Conservation (phyloP, 2,329 filamentous ascomycete species). For the Orbilia javanica region DNA sequence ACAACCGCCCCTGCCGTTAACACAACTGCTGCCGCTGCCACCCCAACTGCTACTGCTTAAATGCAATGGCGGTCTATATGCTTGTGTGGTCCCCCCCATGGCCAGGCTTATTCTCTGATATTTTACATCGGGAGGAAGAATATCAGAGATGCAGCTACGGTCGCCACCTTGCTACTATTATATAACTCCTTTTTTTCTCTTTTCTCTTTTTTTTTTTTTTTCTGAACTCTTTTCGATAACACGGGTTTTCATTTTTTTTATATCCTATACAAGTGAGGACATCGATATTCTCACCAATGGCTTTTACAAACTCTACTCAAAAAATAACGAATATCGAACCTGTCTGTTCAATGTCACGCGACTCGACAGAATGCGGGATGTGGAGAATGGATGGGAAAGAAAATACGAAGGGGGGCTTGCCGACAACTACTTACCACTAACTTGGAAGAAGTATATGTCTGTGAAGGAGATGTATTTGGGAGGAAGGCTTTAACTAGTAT, state of each 20-base stretch:
- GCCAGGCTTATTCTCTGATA: constrained; percentile 4
- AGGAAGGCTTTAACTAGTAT: constrained; percentile 58
- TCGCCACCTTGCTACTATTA: neutral
- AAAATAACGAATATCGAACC: constrained; percentile 53
- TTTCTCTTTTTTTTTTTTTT: constrained; percentile 41
- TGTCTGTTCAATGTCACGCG: constrained; percentile 55
- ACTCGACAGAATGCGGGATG: constrained; percentile 11
- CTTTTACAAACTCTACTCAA: constrained; percentile 49
- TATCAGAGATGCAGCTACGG: neutral
- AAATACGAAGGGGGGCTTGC: neutral
- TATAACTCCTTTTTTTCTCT: constrained; percentile 9
- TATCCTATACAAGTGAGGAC: constrained; percentile 52
- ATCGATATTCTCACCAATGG: constrained; percentile 42
- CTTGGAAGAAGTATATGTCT: constrained; percentile 19
- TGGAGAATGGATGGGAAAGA: neutral
- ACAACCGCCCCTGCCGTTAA: constrained; percentile 59
- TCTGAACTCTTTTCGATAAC: constrained; percentile 48
- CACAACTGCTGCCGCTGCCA: constrained; percentile 56
- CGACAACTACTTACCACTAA: constrained; percentile 29
- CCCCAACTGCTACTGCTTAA: constrained; percentile 63
- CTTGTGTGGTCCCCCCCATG: constrained; percentile 55
- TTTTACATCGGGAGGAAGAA: constrained; percentile 10
- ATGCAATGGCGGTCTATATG: constrained; percentile 57
- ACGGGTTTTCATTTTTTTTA: constrained; percentile 36
- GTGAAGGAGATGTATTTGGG: constrained; percentile 26